These are phyloP conservation scores for Coemansia sp. DNA, from an alignment of 192 early-diverging fungal species.

Conservation along the genomic window DNA sequence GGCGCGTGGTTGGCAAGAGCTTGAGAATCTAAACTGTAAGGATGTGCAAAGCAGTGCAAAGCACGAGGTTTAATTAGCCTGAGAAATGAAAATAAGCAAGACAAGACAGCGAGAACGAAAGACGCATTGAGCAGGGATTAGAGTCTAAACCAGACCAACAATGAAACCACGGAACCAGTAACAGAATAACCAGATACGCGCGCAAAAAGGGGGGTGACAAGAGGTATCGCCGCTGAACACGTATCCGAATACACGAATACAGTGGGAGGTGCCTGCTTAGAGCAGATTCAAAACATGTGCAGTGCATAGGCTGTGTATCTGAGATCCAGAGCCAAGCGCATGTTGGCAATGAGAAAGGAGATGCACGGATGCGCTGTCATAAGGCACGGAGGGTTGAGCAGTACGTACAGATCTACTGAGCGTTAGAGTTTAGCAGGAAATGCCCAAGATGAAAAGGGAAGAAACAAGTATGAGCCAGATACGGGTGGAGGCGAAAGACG, in stretches of 20 bases:
- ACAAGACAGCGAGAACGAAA: not conserved
- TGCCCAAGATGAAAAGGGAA: not conserved
- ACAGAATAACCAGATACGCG: not conserved
- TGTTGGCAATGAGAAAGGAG: not conserved
- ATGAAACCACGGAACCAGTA: not conserved
- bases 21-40: not conserved
- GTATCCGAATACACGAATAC: slow-evolving; percentile 1
- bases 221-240: not conserved
- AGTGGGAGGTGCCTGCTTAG: not conserved
- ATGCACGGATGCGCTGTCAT: not conserved
- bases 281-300: not conserved
- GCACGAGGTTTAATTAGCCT: not conserved
- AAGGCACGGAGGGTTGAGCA: not conserved
- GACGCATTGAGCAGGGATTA: not conserved
- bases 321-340: slow-evolving; percentile 3
- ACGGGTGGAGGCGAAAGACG: not conserved
- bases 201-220: not conserved
- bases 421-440: not conserved
- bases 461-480: not conserved
- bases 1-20: slow-evolving; percentile 4
- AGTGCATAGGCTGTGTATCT: not conserved
- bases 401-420: not conserved
- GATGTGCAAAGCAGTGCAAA: not conserved
- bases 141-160: not conserved
- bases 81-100: not conserved